Conservation (phyloP, 83 land plant genomes). For the Thuja plicata region DNA sequence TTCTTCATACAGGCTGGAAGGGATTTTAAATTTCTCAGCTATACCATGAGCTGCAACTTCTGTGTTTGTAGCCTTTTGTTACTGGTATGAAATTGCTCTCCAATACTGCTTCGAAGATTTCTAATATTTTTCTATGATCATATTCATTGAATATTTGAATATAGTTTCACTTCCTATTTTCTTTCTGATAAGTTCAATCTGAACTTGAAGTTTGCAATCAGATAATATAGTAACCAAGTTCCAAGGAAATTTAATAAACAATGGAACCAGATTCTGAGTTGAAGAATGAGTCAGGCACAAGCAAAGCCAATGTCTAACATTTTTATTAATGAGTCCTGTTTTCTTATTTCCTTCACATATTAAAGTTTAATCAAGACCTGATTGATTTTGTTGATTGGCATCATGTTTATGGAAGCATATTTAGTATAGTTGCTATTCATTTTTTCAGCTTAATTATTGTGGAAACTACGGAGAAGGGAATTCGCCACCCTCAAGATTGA, state of each 20-base stretch:
- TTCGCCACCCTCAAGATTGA: no score
- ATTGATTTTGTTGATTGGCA: not conserved
- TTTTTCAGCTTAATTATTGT: not conserved
- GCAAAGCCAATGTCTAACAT: not conserved
- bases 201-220: not conserved
- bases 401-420: not conserved
- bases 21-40: slow-evolving; percentile 63
- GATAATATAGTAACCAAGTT: not conserved
- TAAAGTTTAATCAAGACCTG: not conserved
- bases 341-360: not conserved
- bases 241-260: not conserved
- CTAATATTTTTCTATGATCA: not conserved
- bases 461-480: not conserved
- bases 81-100: slow-evolving; percentile 36
- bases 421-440: not conserved
- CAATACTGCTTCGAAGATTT: not conserved
- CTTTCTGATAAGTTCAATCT: not conserved
- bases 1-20: slow-evolving; percentile 62
- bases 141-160: not conserved
- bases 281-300: not conserved
- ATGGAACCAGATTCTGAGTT: not conserved
- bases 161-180: not conserved
- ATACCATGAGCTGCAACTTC: slow-evolving; percentile 70
- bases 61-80: slow-evolving; percentile 51
- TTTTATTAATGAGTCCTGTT: not conserved